Evolutionary conservation across 2,329 filamentous ascomycete genomes (phyloP), one percentile per base, ranked within the genome.

Genomic region (Dactylellina leptospora): DNA sequence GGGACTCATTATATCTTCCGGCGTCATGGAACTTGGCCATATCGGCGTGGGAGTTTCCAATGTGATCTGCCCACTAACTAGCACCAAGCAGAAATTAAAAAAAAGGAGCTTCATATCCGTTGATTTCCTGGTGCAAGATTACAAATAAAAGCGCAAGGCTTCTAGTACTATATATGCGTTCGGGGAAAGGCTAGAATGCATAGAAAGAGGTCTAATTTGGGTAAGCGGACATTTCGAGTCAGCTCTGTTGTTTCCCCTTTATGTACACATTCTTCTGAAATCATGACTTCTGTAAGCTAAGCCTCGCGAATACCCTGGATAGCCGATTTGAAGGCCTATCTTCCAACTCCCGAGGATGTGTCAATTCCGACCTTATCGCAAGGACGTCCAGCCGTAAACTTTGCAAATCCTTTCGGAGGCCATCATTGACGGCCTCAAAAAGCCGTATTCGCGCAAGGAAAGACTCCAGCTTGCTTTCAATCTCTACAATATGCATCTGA

Each of bases 301-400:
- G 28, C 11, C 11, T 33, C 11, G 28, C 28, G 11, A 33, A 33
- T 33, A 33, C 28, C 11, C 28, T 33, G 6, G 38, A 42, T 9
- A 42, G 6, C 4, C 38, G 38, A 8, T 16, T 42, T 4, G 38
- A n/a, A 42, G 38, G 16, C 16, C 8, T 4, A 4, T 42, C 22
- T 20, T 20, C 22, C 4, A n/a, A 4, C 8, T 9, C 3, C 25
- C 33, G 36, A 28, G 11, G 36, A 3, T 18, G 30, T 13, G 4
- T 8, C 20, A 27, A 28, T 13, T 50, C 20, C 25, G 38, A 50
- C 6, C 44, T 36, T 20, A 60, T 9, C 11, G 44, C 56, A 5
- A 60, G 25, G 13, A 60, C 42, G 18, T 60, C 56, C 5, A 60
- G 8, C 10, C 56, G 42, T 20, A 60, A 40, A 20, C 44, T 60